These are phyloP conservation scores for Austroboletus festivus DNA, from an alignment of 768 basidiomycete species.

Conservation along the genomic window DNA sequence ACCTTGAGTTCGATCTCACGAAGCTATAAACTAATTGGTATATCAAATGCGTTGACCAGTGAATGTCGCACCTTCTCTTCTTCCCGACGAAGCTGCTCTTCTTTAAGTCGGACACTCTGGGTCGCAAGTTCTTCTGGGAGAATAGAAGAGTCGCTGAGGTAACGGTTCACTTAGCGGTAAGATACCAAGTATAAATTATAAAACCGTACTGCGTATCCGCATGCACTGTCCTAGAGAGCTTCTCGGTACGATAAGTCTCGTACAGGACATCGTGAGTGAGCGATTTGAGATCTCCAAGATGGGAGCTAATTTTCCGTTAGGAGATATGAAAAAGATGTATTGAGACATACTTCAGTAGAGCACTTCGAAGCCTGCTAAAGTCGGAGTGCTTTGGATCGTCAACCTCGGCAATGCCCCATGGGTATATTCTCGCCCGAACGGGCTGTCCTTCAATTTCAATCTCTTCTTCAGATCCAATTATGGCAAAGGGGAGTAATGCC, in stretches of 20 bases:
- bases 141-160: conserved; percentile 76
- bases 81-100: conserved; percentile 95
- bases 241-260: conserved; percentile 97
- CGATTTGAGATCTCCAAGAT: conserved; percentile 91
- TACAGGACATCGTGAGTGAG: conserved; percentile 92
- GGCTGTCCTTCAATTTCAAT: conserved; percentile 89
- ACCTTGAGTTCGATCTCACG: conserved; percentile 98
- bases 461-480: conserved; percentile 97
- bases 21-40: conserved; percentile 46
- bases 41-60: background rate
- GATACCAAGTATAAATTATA: background rate
- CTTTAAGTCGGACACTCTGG: conserved; percentile 96
- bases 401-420: conserved; percentile 98
- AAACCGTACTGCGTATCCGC: conserved; percentile 63
- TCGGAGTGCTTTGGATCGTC: conserved; percentile 99
- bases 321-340: background rate
- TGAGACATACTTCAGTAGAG: conserved; percentile 76
- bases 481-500: conserved; percentile 93
- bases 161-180: conserved; percentile 23
- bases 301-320: conserved; percentile 58
- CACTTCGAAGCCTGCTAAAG: conserved; percentile 89
- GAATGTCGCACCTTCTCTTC: conserved; percentile 76
- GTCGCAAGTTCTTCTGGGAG: conserved; percentile 95
- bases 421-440: conserved; percentile 92
- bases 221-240: conserved; percentile 87